Base-by-base conservation (phyloP, 345 rosid species). In the Sonneratia caseolaris region DNA sequence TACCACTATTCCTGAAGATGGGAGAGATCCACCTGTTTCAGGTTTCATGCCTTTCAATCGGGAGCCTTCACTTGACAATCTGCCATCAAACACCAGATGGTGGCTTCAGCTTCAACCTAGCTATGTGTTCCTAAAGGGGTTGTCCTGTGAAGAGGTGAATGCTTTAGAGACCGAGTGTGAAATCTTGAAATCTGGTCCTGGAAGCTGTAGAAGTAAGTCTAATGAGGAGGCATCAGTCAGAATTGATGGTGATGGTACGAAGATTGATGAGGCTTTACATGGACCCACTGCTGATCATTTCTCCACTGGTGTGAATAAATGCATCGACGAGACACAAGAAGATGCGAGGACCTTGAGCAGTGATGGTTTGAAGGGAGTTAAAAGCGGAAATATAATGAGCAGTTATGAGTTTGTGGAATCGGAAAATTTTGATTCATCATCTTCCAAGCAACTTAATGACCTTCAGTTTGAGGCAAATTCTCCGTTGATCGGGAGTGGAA, bases 21-120 rank as follows among this genome's bases (percentile, higher is more conserved):
- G 74, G 43, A 77, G 70, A 3, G 84, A 86, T 72, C 87, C 78
- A 53, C 78, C 87, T 76, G 66, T 76, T 65, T 32, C 72, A 68
- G 88, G 87, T 76, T 83, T 87, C 81, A 80, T 81, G 83, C 90
- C 94, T 78, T 76, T 79, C 40, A 86, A 78, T 75, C 71, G 82
- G 68, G 84, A 65, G 73, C 86, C 82, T n/a, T 81, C 85, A 0
- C 82, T 80, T 77, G 68, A 84, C 61, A 80, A 78, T 79, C 74
- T 82, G 7, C 82, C 92, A 0, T 77, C 88, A 21, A 89, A 82
- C 74, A 81, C 83, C 8, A 82, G 88, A 62, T 86, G 88, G 86
- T 92, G 97, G 97, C 87, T 83, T 76, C 91, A 84, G 75, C 81
- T 80, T 74, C 90, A 90, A 74, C 85, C 91, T 72, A 75, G 77